These are phyloP conservation scores for Magnolia changhungtana DNA, from an alignment of 164 flowering plant species.

Conservation along the genomic window DNA sequence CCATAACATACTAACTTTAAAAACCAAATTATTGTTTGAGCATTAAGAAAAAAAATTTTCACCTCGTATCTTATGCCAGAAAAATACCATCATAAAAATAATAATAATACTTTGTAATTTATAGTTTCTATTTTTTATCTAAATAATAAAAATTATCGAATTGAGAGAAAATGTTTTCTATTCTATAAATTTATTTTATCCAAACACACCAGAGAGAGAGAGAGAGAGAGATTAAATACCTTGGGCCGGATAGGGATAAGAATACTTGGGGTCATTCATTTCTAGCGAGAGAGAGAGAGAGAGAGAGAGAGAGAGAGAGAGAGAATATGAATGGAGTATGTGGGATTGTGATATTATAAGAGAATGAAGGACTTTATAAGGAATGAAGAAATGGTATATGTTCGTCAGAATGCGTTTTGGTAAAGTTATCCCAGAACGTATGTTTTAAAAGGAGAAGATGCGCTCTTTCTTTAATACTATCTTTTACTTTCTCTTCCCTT, in stretches of 20 bases:
- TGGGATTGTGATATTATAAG: neutral
- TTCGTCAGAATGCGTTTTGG: neutral
- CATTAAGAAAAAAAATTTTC: no score
- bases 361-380: neutral
- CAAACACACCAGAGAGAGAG: neutral
- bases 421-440: neutral
- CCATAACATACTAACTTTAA: no score
- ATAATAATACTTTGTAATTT: no score
- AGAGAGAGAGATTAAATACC: constrained; percentile 18
- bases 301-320: neutral
- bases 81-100: no score
- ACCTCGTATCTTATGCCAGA: no score
- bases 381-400: neutral
- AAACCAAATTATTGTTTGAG: no score
- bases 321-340: neutral
- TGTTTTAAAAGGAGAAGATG: neutral
- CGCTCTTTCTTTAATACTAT: neutral
- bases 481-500: no score
- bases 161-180: no score
- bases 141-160: no score
- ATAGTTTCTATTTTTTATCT: no score
- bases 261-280: constrained; percentile 71
- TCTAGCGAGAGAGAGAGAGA: neutral
- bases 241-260: constrained; percentile 67
- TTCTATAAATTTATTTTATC: no score